phyloP scores from a whole-genome alignment of 1,284 basidiomycete species.

The Cryptococcus sp. region DNA sequence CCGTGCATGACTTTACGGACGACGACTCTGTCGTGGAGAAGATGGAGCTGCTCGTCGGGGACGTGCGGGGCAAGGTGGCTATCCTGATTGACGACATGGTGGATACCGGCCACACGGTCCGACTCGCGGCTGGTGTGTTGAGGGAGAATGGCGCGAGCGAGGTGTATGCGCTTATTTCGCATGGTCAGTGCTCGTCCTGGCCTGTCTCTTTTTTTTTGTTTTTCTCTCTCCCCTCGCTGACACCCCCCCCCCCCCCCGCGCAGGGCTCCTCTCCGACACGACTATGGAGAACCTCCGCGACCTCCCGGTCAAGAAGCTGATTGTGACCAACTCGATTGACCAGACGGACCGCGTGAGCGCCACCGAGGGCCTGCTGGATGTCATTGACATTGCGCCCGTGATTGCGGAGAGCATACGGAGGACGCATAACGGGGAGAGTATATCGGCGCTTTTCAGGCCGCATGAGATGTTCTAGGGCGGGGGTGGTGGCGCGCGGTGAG shows the following conservation, averaged over 20 bases:
- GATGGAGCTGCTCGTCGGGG: constrained; percentile 97
- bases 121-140: constrained; percentile 78
- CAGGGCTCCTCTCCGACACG: constrained; percentile 81
- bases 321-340: constrained; percentile 81
- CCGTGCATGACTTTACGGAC: constrained; percentile 36
- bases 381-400: constrained; percentile 80
- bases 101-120: constrained; percentile 86
- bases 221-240: neutral
- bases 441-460: constrained; percentile 45
- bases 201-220: neutral
- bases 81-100: constrained; percentile 99
- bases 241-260: neutral
- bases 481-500: neutral
- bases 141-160: constrained; percentile 82
- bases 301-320: constrained; percentile 79
- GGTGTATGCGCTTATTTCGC: constrained; percentile 85
- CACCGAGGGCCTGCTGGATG: constrained; percentile 52
- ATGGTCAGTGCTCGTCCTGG: constrained; percentile 65
- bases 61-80: constrained; percentile 88
- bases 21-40: constrained; percentile 54
- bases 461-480: constrained; percentile 24
- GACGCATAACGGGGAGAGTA: constrained; percentile 79
- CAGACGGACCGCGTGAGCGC: constrained; percentile 57
- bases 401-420: constrained; percentile 94
- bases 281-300: constrained; percentile 72